Evolutionary conservation across 2,329 filamentous ascomycete species (phyloP), one percentile per base, ranked within the genome.

Genomic region (Davidsoniella australis): DNA sequence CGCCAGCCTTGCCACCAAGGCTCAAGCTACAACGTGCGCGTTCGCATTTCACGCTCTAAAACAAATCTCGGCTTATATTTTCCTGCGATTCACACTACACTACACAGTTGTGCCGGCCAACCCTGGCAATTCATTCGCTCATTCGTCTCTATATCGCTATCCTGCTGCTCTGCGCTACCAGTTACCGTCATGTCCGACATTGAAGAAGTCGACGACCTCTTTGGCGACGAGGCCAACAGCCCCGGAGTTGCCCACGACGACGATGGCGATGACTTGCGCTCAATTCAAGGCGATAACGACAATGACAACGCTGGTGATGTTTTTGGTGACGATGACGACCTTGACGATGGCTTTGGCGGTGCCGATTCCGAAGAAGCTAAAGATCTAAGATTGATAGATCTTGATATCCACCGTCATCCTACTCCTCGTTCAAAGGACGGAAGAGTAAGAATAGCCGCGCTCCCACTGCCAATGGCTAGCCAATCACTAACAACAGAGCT

Each of bases 361-460:
- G 46, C 33, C 16, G 53, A 54, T 38, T 33, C 33, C 5, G 53
- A 54, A 2, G 53, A 53, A 26, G 54, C 66, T 9, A 64, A 67
- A 26, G 66, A 68, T n/a, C 73, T 72, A 55, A 67, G 75, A 47
- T 71, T 83, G 48, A 72, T 78, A 64, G 76, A 78, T 47, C 68
- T 80, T 43, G 73, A 76, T 43, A 66, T 86, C 43, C 78, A 74
- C 57, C 73, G 83, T 42, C 84, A 88, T 61, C 71, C 76, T 46
- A 67, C 80, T 12, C 84, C 84, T 12, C 80, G 82, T 58, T 73
- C 81, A 37, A 78, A 73, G 55, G 80, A 87, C 59, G 78, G 78
- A 58, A 75, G 76, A 61, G 82, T 87, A 66, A 57, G 29, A 33
- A 33, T 33, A 12, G 72, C 61, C 42, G 7, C n/a, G 5, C 12